phyloP scores from a whole-genome alignment of 139 green algal species.

The Tetraselmis striata region DNA sequence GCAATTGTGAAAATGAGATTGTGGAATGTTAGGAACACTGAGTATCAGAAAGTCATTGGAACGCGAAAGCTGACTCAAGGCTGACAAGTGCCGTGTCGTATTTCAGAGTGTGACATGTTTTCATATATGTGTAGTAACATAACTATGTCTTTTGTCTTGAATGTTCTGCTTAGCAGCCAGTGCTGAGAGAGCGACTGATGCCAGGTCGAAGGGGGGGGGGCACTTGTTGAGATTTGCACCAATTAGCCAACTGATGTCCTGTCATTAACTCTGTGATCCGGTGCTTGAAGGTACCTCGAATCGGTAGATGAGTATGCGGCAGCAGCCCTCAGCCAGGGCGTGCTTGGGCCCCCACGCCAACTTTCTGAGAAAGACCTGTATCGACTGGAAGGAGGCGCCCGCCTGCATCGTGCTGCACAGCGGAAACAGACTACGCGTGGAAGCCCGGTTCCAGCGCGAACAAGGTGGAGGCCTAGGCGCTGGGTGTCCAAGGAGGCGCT shows the following conservation, averaged over 20 bases:
- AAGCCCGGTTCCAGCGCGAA: too few species aligned
- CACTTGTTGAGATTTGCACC: too few species aligned
- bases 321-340: not conserved
- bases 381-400: not conserved
- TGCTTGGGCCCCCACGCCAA: not conserved
- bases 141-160: too few species aligned
- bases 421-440: not conserved
- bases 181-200: too few species aligned
- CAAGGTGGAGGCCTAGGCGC: not conserved
- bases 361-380: not conserved
- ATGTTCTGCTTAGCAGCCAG: too few species aligned
- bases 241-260: not conserved
- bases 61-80: too few species aligned
- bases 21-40: too few species aligned
- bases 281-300: not conserved
- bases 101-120: not conserved
- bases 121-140: not conserved
- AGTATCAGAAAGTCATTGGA: too few species aligned
- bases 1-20: too few species aligned
- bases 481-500: not conserved
- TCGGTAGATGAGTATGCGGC: not conserved
- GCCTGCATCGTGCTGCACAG: not conserved
- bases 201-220: too few species aligned
- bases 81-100: not conserved
- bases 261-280: not conserved